These are phyloP conservation scores for Cephaloascus fragrans DNA, from an alignment of 805 yeast genomes.

Conservation along the genomic window DNA sequence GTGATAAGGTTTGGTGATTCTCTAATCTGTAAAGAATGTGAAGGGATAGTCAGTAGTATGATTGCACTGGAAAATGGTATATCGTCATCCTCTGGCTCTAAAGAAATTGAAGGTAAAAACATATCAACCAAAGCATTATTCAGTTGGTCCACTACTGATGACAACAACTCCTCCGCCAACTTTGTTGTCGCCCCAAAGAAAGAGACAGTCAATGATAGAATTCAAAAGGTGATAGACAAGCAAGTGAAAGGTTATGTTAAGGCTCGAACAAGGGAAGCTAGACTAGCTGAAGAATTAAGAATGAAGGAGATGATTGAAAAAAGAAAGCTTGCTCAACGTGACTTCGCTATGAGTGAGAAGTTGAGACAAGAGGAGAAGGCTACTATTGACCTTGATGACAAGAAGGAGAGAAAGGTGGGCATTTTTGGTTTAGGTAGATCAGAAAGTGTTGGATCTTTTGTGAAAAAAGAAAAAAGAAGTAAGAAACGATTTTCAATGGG, in stretches of 20 bases:
- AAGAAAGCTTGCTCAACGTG: no score
- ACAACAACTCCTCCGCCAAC: no score
- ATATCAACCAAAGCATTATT: slow-evolving; percentile 1
- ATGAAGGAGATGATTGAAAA: neutral
- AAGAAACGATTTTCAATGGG: no score
- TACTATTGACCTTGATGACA: no score
- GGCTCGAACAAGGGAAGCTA: neutral
- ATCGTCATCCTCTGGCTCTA: neutral
- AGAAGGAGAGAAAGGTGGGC: no score
- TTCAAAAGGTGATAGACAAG: neutral
- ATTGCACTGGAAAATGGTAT: slow-evolving; percentile 3
- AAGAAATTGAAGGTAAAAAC: slow-evolving; percentile 4
- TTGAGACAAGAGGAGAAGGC: no score
- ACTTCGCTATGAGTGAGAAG: no score
- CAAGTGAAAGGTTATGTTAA: neutral
- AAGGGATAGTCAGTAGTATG: slow-evolving; percentile 14
- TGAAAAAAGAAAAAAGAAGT: no score
- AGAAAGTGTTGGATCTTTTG: no score
- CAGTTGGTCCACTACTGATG: neutral
- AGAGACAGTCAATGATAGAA: neutral
- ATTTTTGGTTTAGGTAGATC: no score
- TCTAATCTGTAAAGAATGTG: slow-evolving; percentile 11
- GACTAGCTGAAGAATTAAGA: neutral
- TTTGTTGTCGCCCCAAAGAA: no score
- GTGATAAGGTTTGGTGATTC: slow-evolving; percentile 23